A percentile compares a stretch with the other conserved stretches of the same genome.
Evolutionary conservation across 208 protist species (phyloP).

Genomic region (Endotrypanum monterogeii): DNA sequence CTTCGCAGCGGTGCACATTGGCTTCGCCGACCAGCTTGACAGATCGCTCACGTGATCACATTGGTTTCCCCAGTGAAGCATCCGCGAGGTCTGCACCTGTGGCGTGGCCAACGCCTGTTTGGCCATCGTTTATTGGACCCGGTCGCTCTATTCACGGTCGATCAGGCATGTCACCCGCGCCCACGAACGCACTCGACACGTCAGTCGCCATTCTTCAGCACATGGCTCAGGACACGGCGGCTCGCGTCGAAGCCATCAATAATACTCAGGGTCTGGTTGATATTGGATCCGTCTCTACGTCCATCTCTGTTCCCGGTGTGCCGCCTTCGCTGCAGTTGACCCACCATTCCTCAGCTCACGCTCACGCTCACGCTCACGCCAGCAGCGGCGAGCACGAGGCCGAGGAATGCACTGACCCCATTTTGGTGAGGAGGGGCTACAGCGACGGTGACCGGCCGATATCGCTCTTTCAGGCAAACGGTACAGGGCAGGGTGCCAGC

Average conservation of each 20-base stretch:
- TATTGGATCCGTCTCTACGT: not conserved
- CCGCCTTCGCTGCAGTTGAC: not conserved
- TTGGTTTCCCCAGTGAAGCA: not conserved
- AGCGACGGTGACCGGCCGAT: not conserved
- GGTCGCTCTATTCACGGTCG: constrained; percentile 4
- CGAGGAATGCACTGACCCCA: not conserved
- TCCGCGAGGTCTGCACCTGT: not conserved
- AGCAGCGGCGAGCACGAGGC: not conserved
- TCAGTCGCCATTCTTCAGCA: constrained; percentile 50
- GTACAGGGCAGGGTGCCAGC: not conserved
- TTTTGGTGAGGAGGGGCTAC: not conserved
- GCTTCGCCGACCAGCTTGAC: constrained; percentile 1
- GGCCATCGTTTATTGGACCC: not conserved
- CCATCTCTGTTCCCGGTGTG: not conserved
- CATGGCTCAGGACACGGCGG: constrained; percentile 53
- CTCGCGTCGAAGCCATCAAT: constrained; percentile 20
- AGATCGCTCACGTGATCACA: not conserved
- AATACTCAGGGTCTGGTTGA: not conserved
- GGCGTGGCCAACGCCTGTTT: not conserved
- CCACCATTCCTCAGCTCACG: not conserved
- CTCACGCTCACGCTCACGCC: not conserved
- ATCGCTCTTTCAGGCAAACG: constrained; percentile 3
- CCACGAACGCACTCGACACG: constrained; percentile 34
- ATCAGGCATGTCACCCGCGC: constrained; percentile 5
- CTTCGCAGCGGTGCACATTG: constrained; percentile 5